Conservation (phyloP, 2,329 filamentous ascomycete species). For the Ophiostoma novo-ulmi region DNA sequence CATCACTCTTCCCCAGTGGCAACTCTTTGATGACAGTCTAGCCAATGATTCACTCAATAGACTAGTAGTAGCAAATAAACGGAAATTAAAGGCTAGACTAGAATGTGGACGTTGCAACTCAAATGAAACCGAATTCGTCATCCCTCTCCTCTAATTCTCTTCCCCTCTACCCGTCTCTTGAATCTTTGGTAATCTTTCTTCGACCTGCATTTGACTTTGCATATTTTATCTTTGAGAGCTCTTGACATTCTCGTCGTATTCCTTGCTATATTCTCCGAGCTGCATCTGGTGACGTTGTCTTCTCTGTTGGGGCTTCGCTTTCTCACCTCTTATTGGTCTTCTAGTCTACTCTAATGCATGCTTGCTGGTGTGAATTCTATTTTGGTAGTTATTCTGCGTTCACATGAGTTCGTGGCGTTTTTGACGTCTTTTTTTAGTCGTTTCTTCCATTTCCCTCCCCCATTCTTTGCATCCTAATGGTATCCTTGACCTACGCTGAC, state of each 20-base stretch:
- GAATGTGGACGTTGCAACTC: neutral
- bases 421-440: neutral
- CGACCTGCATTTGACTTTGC: neutral
- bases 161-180: neutral
- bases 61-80: neutral
- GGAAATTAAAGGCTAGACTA: neutral
- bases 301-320: too few species aligned
- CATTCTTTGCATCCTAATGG: neutral
- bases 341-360: neutral
- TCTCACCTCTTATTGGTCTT: neutral
- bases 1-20: neutral
- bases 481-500: neutral
- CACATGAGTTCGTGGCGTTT: neutral
- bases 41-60: neutral
- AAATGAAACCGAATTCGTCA: slow-evolving; percentile 1
- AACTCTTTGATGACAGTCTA: neutral
- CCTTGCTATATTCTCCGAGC: neutral
- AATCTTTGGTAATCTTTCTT: neutral
- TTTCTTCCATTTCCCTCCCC: neutral
- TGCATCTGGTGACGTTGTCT: neutral
- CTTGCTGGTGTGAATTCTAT: neutral
- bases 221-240: neutral
- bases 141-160: neutral
- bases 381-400: neutral
- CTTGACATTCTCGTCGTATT: neutral